Evolutionary conservation across 2,329 filamentous ascomycete genomes (phyloP).

Genomic region (Cordyceps tenuipes): DNA sequence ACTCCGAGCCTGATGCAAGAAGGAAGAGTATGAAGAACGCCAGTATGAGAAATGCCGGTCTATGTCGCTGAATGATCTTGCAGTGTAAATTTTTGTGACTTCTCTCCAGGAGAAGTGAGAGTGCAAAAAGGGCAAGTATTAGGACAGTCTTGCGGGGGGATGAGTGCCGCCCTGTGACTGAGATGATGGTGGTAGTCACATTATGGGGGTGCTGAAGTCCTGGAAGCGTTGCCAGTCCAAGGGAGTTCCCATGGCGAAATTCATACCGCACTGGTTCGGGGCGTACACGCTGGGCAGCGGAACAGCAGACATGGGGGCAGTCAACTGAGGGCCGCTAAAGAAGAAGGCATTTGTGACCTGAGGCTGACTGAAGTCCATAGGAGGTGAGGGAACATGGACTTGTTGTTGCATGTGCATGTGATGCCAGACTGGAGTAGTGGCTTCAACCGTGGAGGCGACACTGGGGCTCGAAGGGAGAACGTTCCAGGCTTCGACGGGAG

Average conservation of each 20-base stretch:
- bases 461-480: constrained; percentile 83
- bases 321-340: constrained; percentile 71
- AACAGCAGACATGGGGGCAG: constrained; percentile 65
- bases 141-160: constrained; percentile 40
- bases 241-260: constrained; percentile 56
- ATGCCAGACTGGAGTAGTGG: constrained; percentile 66
- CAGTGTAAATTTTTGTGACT: constrained; percentile 18
- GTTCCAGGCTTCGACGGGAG: constrained; percentile 79
- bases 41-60: constrained; percentile 26
- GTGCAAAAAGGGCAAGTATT: constrained; percentile 22
- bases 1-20: constrained; percentile 36
- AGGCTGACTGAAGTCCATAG: constrained; percentile 66
- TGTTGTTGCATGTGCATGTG: constrained; percentile 67
- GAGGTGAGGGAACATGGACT: constrained; percentile 62
- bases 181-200: constrained; percentile 58
- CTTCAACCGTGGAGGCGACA: constrained; percentile 66
- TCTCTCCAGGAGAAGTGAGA: constrained; percentile 22
- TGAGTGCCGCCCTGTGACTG: constrained; percentile 30
- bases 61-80: constrained; percentile 27
- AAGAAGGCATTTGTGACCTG: constrained; percentile 65
- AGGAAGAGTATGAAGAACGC: constrained; percentile 24
- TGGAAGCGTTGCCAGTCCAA: constrained; percentile 85
- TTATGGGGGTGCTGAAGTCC: constrained; percentile 70
- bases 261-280: constrained; percentile 69
- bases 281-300: constrained; percentile 82